Evolutionary conservation across 192 early-diverging fungal genomes (phyloP), one percentile per base, ranked within the genome.

Genomic region (Funneliformis mosseae): DNA sequence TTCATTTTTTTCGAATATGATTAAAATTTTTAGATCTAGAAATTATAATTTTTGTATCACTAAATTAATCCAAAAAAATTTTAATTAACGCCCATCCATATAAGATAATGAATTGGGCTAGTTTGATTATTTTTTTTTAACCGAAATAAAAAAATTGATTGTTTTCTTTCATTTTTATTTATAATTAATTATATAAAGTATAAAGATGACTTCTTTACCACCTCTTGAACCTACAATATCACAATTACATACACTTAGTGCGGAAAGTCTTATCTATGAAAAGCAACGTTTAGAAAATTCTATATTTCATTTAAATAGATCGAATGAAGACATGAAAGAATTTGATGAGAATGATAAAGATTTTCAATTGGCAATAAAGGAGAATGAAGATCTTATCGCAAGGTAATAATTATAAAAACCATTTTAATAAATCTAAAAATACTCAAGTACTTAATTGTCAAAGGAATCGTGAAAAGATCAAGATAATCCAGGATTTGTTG

Each of bases 291-390:
- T 87, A 25, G 84, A 87, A 76, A 87, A 87, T 64, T 80, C 86
- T 16, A 84, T 80, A 23, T 64, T 69, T 28, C 86, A 87, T 62
- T 77, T 87, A 46, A 14, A 61, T 59, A 78, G 83, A 41, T 87
- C 86, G 4, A 87, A 87, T 55, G 46, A 81, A 28, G 86, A 85
- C 11, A 83, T 87, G 68, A 38, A 59, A 50, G 80, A 83, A 21
- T 85, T 68, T 70, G 86, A 87, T 82, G 80, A 84, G 11, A 61
- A 83, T 41, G 86, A 87, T 66, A 63, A 77, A 48, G 86, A 87
- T 72, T 79, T 87, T 14, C 27, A 50, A 27, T 74, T 72, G 63
- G 84, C 84, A 6, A 77, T 87, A 16, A 59, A 67, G 45, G 86
- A 87, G 50, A 87, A 87, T 66, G 75, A 78, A 38, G 63, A 77